phyloP scores from a whole-genome alignment of 495 filamentous ascomycete species.

The Neurospora sp. region DNA sequence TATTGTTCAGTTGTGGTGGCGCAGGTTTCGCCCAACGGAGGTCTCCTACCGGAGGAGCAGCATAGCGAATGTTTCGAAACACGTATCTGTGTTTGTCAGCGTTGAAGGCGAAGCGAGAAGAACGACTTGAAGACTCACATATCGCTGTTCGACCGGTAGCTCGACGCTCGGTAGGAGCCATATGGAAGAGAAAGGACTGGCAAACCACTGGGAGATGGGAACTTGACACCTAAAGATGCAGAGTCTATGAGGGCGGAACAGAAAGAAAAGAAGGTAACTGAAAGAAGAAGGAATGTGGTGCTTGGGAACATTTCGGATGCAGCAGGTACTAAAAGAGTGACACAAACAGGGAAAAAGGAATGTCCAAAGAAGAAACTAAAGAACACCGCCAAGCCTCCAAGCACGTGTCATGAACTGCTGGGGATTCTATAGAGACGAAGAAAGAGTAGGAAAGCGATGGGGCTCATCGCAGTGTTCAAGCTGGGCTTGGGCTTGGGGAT shows the following conservation, averaged over 20 bases:
- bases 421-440: not conserved
- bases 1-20: constrained; percentile 34
- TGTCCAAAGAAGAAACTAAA: not conserved
- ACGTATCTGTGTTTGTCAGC: constrained; percentile 23
- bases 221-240: not conserved
- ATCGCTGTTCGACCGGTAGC: constrained; percentile 10
- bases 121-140: constrained; percentile 4
- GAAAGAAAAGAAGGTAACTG: not conserved
- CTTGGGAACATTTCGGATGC: not conserved
- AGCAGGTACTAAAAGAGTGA: not conserved
- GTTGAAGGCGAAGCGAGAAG: not conserved
- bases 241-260: not conserved
- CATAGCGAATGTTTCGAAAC: constrained; percentile 51
- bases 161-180: constrained; percentile 19
- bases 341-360: not conserved
- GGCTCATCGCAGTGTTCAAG: not conserved
- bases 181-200: constrained; percentile 19
- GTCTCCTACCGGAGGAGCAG: constrained; percentile 42
- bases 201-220: not conserved
- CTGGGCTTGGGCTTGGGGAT: not conserved
- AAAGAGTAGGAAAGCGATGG: not conserved
- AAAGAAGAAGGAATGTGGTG: not conserved
- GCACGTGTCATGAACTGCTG: not conserved
- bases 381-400: not conserved
- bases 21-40: constrained; percentile 48